phyloP scores from a whole-genome alignment of 306 rosid genomes.

The Biancaea sappan region DNA sequence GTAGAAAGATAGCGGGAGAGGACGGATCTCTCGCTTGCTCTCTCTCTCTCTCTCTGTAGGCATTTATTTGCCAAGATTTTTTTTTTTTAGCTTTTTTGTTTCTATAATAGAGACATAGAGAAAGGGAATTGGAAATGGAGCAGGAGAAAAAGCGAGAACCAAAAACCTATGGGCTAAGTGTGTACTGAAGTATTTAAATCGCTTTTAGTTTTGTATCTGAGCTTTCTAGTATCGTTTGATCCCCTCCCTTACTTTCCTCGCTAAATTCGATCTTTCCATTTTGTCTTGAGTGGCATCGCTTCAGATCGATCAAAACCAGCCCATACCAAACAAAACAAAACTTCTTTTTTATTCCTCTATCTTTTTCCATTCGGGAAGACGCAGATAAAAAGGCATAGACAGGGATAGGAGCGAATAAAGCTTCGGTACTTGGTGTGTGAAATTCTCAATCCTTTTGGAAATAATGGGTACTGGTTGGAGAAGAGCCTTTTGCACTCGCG shows the following conservation, averaged over 20 bases:
- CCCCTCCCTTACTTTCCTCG: slow-evolving; percentile 41
- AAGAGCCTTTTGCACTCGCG: slow-evolving; percentile 88
- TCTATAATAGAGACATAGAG: slow-evolving; percentile 19
- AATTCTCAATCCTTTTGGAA: slow-evolving; percentile 2
- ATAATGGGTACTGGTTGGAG: slow-evolving; percentile 97
- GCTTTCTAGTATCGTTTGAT: slow-evolving; percentile 39
- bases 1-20: neutral
- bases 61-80: slow-evolving; percentile 44
- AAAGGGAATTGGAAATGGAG: neutral
- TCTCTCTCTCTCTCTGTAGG: slow-evolving; percentile 49
- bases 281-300: slow-evolving; percentile 50
- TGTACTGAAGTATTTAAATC: slow-evolving; percentile 24
- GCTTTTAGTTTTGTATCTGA: slow-evolving; percentile 39
- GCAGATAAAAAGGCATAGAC: slow-evolving; percentile 33
- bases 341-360: slow-evolving; percentile 11
- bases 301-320: slow-evolving; percentile 50
- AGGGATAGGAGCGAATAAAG: slow-evolving; percentile 20
- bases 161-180: neutral
- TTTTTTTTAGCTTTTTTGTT: slow-evolving; percentile 44
- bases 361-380: slow-evolving; percentile 25
- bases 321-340: slow-evolving; percentile 49
- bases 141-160: neutral
- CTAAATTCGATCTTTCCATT: slow-evolving; percentile 37
- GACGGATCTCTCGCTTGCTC: slow-evolving; percentile 38
- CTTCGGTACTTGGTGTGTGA: neutral